Evolutionary conservation across 2,329 filamentous ascomycete genomes (phyloP).

Genomic region (Thermothelomyces thermophilus): DNA sequence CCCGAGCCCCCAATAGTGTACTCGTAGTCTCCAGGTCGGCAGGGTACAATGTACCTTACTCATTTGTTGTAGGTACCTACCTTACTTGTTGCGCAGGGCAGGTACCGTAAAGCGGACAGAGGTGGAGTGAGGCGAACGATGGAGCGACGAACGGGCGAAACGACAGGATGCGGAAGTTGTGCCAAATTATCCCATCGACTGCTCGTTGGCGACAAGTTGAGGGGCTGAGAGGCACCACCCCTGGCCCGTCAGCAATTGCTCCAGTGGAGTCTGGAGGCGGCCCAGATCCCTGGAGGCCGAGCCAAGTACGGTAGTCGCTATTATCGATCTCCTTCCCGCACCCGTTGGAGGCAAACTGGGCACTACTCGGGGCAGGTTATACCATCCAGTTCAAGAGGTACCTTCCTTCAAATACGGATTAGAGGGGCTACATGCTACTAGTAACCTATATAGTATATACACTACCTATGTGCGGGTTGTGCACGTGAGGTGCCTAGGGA

Average conservation of each 20-base stretch:
- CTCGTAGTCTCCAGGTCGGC: not conserved
- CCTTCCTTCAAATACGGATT: too few species aligned
- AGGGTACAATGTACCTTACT: not conserved
- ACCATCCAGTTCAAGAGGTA: too few species aligned
- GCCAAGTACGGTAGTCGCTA: slow-evolving; percentile 6
- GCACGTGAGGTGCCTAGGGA: too few species aligned
- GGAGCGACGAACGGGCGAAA: slow-evolving; percentile 9
- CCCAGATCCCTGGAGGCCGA: slow-evolving; percentile 18
- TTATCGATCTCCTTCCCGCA: slow-evolving; percentile 7
- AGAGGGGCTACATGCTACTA: too few species aligned
- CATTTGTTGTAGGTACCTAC: too few species aligned
- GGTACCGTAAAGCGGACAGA: not conserved
- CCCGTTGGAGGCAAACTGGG: slow-evolving; percentile 8
- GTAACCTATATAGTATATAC: too few species aligned
- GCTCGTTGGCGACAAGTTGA: slow-evolving; percentile 14
- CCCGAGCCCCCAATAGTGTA: too few species aligned
- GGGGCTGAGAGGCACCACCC: slow-evolving; percentile 18
- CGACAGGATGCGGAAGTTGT: slow-evolving; percentile 19
- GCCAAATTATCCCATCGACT: slow-evolving; percentile 12
- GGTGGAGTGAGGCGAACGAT: slow-evolving; percentile 5
- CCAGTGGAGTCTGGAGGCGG: slow-evolving; percentile 2
- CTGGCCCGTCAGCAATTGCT: slow-evolving; percentile 5
- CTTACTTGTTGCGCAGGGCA: not conserved
- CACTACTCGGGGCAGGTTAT: too few species aligned
- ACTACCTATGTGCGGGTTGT: too few species aligned